These are phyloP conservation scores for Leccinum pallidistipes DNA, from an alignment of 1,284 basidiomycete species.

Conservation along the genomic window DNA sequence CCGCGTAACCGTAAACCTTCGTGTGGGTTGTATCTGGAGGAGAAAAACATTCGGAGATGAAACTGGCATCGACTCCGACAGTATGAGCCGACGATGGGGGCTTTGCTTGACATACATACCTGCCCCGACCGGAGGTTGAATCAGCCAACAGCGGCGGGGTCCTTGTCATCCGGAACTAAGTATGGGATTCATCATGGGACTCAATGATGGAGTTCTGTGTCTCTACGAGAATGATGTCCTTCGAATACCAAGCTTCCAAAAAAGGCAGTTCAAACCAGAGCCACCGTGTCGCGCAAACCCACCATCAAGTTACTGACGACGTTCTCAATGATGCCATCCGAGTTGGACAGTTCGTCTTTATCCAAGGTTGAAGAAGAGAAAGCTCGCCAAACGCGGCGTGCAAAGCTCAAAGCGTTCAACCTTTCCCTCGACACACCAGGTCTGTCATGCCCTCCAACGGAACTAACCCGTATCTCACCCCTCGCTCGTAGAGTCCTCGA, in stretches of 20 bases:
- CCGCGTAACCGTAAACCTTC: constrained; percentile 30
- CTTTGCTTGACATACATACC: neutral
- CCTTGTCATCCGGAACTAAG: neutral
- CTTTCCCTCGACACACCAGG: constrained; percentile 47
- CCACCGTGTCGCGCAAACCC: constrained; percentile 8
- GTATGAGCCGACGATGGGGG: neutral
- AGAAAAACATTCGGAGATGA: constrained; percentile 31
- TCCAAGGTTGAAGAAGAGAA: constrained; percentile 62
- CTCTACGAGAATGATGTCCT: neutral
- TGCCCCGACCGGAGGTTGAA: neutral
- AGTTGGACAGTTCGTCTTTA: constrained; percentile 24
- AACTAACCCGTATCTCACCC: constrained; percentile 12
- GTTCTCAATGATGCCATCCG: neutral
- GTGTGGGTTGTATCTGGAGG: constrained; percentile 1
- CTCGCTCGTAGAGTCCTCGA: constrained; percentile 50
- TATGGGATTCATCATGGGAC: neutral
- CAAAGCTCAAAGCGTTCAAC: constrained; percentile 58
- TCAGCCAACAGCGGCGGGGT: neutral
- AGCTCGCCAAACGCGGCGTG: constrained; percentile 53
- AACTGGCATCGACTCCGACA: constrained; percentile 29
- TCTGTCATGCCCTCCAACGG: constrained; percentile 24
- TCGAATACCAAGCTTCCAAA: constrained; percentile 11
- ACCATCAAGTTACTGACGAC: constrained; percentile 6
- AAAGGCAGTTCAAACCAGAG: constrained; percentile 25
- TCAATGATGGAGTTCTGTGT: neutral